Base-by-base conservation (phyloP, 345 rosid genomes). In the Syzygium aqueum region DNA sequence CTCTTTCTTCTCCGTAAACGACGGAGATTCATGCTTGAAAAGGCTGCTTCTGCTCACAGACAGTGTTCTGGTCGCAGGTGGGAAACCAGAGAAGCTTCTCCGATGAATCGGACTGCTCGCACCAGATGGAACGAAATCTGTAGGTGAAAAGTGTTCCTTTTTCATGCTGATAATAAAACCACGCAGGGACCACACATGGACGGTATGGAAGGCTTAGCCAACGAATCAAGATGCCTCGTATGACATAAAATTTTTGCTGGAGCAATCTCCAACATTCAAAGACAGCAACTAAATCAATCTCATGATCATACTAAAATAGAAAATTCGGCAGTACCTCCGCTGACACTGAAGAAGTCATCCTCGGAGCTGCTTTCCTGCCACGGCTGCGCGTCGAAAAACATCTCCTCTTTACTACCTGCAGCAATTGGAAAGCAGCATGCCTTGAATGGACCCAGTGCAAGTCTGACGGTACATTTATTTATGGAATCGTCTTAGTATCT, bases 281-380 rank as follows among this genome's bases (percentile, higher is more conserved):
- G 13, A 9, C 46, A 5, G 49, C 80, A 73, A 33, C 46, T 2
- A 33, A 73, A 73, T 73, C 13, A 8, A 33, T 2, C 0, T 2
- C 7, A 13, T 1, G 4, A 73, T 73, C 80, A 9, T 33, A 33
- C 46, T 17, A 16, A 30, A 67, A 67, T 33, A 17, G 49, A 19
- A 17, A 8, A 33, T 2, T 9, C 7, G 82, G 27, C 5, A 0
- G 49, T 19, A 73, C 82, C 82, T 73, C 49, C 82, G 2, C 37
- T 73, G 49, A 37, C 27, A 1, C 82, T 91, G 25, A 28, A 84
- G 88, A 90, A 91, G 86, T 90, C 92, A 63, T 89, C 92, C 23
- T 89, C 90, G 4, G 89, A 91, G 17, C 88, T 87, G 23, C 89
- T 61, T 52, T 19, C 86, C 30, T 14, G 63, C 67, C 61, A 19